Conservation (phyloP, 257 asterid genomes). For the Solanum arcanum region DNA sequence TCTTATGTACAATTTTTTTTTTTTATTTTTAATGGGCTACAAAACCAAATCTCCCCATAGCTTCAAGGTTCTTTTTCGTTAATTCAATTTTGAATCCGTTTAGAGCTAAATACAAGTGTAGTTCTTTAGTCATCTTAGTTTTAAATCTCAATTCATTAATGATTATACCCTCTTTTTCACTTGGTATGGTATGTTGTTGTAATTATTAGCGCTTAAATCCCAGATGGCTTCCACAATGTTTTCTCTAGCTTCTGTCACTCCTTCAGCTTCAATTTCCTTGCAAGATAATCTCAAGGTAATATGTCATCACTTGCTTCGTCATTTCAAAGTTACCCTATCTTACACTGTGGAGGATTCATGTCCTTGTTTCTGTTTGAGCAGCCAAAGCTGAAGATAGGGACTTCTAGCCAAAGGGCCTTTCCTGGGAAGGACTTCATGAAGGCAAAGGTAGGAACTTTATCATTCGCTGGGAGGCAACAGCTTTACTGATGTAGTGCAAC, state of each 20-base stretch:
- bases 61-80: neutral
- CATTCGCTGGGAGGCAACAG: neutral
- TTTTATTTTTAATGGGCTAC: neutral
- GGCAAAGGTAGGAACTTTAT: conserved; percentile 27
- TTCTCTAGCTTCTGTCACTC: conserved; percentile 28
- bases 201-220: neutral
- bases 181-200: neutral
- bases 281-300: conserved; percentile 32
- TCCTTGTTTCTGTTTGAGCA: conserved; percentile 12
- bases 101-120: neutral
- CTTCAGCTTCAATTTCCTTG: conserved; percentile 16
- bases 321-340: neutral
- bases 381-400: conserved; percentile 30
- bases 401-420: conserved; percentile 19
- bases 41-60: neutral
- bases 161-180: neutral
- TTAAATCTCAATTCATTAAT: neutral
- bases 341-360: neutral
- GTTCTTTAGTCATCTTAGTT: neutral
- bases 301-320: neutral
- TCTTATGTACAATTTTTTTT: neutral
- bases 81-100: neutral
- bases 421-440: conserved; percentile 22
- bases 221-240: conserved; percentile 42
- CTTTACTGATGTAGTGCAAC: neutral